phyloP scores from a whole-genome alignment of 805 yeast species.

The Nakazawaea wyomingensis region DNA sequence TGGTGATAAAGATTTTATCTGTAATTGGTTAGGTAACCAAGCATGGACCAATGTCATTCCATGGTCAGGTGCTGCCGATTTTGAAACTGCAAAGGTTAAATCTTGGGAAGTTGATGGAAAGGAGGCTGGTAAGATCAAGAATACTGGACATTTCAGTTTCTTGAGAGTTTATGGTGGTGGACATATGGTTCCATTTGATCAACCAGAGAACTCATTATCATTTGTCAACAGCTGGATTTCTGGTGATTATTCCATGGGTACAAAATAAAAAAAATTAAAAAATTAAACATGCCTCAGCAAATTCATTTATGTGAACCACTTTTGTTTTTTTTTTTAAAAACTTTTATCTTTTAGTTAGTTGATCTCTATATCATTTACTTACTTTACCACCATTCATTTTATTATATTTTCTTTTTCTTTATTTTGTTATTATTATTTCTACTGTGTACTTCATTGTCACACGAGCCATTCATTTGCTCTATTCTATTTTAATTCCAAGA shows the following conservation, averaged over 20 bases:
- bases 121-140: slow-evolving; percentile 70
- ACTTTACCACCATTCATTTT: too few relatives aligned
- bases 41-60: slow-evolving; percentile 71
- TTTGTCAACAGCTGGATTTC: slow-evolving; percentile 74
- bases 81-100: slow-evolving; percentile 26
- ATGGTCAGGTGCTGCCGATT: slow-evolving; percentile 56
- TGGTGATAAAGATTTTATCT: slow-evolving; percentile 91
- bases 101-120: slow-evolving; percentile 27
- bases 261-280: too few relatives aligned
- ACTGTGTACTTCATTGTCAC: background rate
- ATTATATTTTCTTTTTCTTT: background rate
- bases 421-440: background rate
- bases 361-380: too few relatives aligned
- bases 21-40: slow-evolving; percentile 89
- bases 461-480: background rate
- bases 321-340: too few relatives aligned
- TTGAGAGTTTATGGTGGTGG: slow-evolving; percentile 79
- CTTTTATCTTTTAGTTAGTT: too few relatives aligned
- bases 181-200: slow-evolving; percentile 90
- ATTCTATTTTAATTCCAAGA: background rate
- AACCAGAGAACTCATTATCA: slow-evolving; percentile 65
- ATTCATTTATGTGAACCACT: too few relatives aligned
- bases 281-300: too few relatives aligned
- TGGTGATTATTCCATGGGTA: slow-evolving; percentile 39
- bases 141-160: slow-evolving; percentile 65